Conservation (phyloP, 2,329 filamentous ascomycete species). For the Cladorrhinum sp. region DNA sequence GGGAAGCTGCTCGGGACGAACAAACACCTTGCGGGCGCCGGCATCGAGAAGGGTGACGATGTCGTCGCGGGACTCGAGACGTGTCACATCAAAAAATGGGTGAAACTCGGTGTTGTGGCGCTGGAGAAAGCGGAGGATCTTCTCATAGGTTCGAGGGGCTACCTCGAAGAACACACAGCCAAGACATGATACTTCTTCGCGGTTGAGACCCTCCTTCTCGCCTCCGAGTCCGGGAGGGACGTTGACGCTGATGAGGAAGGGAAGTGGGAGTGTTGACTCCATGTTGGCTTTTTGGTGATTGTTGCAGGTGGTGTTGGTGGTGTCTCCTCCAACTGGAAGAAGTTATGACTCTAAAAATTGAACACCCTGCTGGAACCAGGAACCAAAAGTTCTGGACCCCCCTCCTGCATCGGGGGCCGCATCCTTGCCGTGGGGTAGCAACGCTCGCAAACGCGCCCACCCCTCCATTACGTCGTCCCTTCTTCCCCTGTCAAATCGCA, state of each 20-base stretch:
- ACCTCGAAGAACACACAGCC: conserved; percentile 58
- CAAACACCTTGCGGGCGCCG: conserved; percentile 82
- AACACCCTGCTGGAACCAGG: not conserved
- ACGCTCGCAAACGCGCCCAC: conserved; percentile 2
- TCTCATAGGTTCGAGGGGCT: conserved; percentile 38
- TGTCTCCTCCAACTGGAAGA: no score
- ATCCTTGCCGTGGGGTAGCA: conserved; percentile 21
- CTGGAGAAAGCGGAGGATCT: conserved; percentile 46
- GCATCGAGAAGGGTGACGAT: conserved; percentile 78
- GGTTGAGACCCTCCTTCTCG: conserved; percentile 51
- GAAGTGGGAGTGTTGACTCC: conserved; percentile 63
- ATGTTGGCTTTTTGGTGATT: conserved; percentile 40
- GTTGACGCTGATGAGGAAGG: conserved; percentile 59
- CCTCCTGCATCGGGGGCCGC: not conserved
- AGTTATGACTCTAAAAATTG: conserved; percentile 16
- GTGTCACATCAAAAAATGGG: conserved; percentile 74
- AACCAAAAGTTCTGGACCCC: conserved; percentile 4
- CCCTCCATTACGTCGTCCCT: conserved; percentile 17
- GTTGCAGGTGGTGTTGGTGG: not conserved
- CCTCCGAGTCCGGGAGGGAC: conserved; percentile 46
- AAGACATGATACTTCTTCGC: conserved; percentile 56
- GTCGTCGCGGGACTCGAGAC: conserved; percentile 66
- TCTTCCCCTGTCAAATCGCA: not conserved
- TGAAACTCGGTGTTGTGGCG: conserved; percentile 51
- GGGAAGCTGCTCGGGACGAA: conserved; percentile 65